Evolutionary conservation across 202 grass and related monocot species (phyloP).

Genomic region (Bolboschoenoplectus hybrid): DNA sequence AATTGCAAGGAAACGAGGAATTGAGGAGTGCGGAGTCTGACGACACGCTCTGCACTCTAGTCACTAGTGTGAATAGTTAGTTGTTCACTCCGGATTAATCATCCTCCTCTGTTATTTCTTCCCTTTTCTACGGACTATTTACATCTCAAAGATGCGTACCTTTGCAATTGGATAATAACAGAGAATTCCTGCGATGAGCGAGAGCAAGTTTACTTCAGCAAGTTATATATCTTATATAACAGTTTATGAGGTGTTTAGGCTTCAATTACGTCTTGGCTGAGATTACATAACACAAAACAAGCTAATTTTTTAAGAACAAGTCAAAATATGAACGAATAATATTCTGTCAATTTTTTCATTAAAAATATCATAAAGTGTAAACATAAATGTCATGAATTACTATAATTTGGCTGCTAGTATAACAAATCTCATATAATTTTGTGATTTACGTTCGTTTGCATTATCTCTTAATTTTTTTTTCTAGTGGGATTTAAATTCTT

Average conservation of each 20-base stretch:
- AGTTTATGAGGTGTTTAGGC: constrained; percentile 18
- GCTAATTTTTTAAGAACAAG: not conserved
- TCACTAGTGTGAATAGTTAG: not conserved
- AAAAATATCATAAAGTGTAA: too few relatives aligned
- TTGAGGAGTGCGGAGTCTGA: not conserved
- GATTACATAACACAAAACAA: constrained; percentile 3
- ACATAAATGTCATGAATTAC: too few relatives aligned
- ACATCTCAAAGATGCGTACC: not conserved
- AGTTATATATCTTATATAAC: not conserved
- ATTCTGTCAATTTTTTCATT: too few relatives aligned
- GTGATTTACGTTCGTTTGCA: too few relatives aligned
- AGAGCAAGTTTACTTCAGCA: not conserved
- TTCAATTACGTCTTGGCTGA: not conserved
- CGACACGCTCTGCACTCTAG: not conserved
- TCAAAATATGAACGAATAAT: too few relatives aligned
- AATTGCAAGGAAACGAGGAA: constrained; percentile 17
- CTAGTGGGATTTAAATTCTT: too few relatives aligned
- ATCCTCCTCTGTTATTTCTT: not conserved
- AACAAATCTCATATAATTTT: too few relatives aligned
- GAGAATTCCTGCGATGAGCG: not conserved
- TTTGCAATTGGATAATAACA: constrained; percentile 3
- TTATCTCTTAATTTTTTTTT: too few relatives aligned
- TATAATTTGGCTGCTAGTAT: too few relatives aligned
- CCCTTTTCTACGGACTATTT: not conserved
- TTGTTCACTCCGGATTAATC: not conserved